Base-by-base conservation (phyloP, 495 filamentous ascomycete species). In the Bathelium albidoporum region DNA sequence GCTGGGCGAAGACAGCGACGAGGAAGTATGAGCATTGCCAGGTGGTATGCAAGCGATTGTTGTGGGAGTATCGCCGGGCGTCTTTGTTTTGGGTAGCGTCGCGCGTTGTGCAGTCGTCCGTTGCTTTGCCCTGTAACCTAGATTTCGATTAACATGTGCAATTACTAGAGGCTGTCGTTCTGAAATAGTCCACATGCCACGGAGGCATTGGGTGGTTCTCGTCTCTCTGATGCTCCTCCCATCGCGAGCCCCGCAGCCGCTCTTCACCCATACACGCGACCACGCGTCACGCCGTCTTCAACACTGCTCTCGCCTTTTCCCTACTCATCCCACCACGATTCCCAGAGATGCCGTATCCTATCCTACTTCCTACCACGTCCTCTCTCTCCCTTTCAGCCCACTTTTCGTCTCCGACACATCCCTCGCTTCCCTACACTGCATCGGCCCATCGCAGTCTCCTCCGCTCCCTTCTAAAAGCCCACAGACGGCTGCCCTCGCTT, bases 1-100 rank as follows among this genome's bases (percentile, higher is more conserved):
- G 70, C 78, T 97, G 28, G 93, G 93, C 0, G 89, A 90, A 64
- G 94, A 95, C 59, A 95, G 94, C 64, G 94, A 95, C 58, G 94
- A 97, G 70, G 92, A 96, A 64, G 82, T 85, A 58, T 89, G 76
- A 77, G 60, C 5, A 16, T 3, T 26, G 12, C 11, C 10, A 22
- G 59, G 18, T 60, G 66, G n/a, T n/a, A 62, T 24, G 20, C 16
- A 28, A 31, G 4, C 12, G 16, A 34, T 18, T 52, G 60, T 24
- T 43, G 34, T 58, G 28, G 36, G 22, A 5, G 3, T 24, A 12
- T 28, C 20, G 58, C 10, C 26, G 7, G n/a, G n/a, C n/a, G 26
- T 32, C 31, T 59, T 36, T 20, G 0, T 11, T 43, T 36, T 36
- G 58, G 36, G 5, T 36, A 36, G 58, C 32, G 58, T 0, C 12